A percentile compares a stretch with the other conserved stretches of the same genome.
These are phyloP conservation scores for Arabidopsis lyrata DNA, from an alignment of 441 rosid genomes.

Conservation along the genomic window DNA sequence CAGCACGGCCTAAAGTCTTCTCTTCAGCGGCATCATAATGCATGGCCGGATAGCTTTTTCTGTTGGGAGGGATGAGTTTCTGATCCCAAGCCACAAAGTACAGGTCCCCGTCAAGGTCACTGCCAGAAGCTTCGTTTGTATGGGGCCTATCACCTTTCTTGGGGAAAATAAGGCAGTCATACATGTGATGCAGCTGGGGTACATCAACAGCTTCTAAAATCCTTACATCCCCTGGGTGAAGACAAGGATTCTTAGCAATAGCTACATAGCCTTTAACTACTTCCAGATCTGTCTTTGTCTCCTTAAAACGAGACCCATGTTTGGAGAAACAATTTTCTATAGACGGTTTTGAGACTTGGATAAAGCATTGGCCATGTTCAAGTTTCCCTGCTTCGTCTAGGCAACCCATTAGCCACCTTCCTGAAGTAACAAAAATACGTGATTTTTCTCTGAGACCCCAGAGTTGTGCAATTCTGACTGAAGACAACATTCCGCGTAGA, in stretches of 20 bases:
- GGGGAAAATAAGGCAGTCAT: slow-evolving; percentile 88
- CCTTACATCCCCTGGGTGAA: slow-evolving; percentile 94
- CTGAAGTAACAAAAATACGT: slow-evolving; percentile 80
- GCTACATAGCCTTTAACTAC: slow-evolving; percentile 79
- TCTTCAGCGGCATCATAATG: slow-evolving; percentile 62
- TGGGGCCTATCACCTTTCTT: slow-evolving; percentile 95
- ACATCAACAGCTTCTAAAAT: slow-evolving; percentile 91
- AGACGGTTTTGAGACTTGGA: slow-evolving; percentile 82
- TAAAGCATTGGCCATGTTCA: slow-evolving; percentile 90
- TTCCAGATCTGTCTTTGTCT: slow-evolving; percentile 60
- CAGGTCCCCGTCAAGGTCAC: slow-evolving; percentile 96
- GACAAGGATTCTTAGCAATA: slow-evolving; percentile 93
- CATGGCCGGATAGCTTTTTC: slow-evolving; percentile 79
- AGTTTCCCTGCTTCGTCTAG: slow-evolving; percentile 83
- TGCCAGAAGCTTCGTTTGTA: slow-evolving; percentile 94
- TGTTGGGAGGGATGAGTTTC: slow-evolving; percentile 82
- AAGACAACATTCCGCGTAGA: slow-evolving; percentile 86
- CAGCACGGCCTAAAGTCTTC: slow-evolving; percentile 46
- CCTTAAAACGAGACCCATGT: slow-evolving; percentile 76
- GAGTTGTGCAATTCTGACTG: slow-evolving; percentile 88
- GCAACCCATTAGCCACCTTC: slow-evolving; percentile 98
- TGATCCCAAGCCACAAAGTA: slow-evolving; percentile 95
- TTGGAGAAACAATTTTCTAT: slow-evolving; percentile 74
- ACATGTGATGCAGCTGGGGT: slow-evolving; percentile 72
- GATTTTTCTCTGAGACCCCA: slow-evolving; percentile 93